Conservation (phyloP, 306 rosid genomes). For the Senna siamea region DNA sequence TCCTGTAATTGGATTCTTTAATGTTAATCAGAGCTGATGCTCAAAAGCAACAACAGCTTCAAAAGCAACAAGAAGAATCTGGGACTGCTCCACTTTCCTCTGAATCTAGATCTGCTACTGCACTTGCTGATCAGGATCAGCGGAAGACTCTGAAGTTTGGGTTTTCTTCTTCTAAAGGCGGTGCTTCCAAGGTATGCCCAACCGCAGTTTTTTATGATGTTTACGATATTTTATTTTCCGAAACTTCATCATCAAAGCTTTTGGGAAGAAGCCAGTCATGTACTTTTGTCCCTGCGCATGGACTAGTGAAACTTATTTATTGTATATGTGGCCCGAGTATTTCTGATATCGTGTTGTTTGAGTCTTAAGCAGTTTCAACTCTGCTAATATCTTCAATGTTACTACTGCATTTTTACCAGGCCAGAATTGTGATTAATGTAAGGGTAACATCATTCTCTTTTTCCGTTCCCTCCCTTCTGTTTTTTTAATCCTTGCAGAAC, state of each 20-base stretch:
- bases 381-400: neutral
- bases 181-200: constrained; percentile 64
- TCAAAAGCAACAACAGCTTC: constrained; percentile 74
- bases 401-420: neutral
- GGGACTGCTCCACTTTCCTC: constrained; percentile 55
- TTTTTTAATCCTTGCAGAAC: constrained; percentile 42
- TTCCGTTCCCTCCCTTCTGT: no score
- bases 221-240: neutral
- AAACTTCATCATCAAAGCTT: neutral
- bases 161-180: constrained; percentile 88
- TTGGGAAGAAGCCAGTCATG: neutral
- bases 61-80: constrained; percentile 67
- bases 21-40: constrained; percentile 75
- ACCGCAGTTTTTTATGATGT: neutral
- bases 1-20: constrained; percentile 29
- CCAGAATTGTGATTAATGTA: neutral
- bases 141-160: constrained; percentile 90
- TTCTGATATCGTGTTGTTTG: neutral
- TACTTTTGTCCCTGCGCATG: neutral
- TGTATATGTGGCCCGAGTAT: neutral
- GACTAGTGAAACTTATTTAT: neutral
- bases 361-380: constrained; percentile 2
- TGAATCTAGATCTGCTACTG: constrained; percentile 65
- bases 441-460: neutral
- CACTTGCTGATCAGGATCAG: constrained; percentile 81